Percentiles rank a stretch among this genome's conserved stretches.
phyloP scores from a whole-genome alignment of 371 early-diverging fungal species.

The Fennellomyces sp. region DNA sequence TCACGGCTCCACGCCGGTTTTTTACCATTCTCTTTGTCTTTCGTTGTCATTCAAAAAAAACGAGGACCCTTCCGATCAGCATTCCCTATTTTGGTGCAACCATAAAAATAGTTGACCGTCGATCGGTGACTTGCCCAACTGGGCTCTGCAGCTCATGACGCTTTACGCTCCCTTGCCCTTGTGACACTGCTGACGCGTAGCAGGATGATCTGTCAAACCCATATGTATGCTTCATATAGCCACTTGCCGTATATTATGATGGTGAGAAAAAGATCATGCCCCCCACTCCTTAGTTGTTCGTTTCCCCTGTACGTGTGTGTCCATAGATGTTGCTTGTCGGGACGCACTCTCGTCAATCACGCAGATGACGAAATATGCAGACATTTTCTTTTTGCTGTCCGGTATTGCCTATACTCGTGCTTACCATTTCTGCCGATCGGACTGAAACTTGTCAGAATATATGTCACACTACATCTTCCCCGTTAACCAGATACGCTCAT shows the following conservation, averaged over 20 bases:
- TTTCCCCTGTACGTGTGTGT: background rate
- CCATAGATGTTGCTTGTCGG: background rate
- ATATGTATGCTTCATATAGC: constrained; percentile 2
- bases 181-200: constrained; percentile 20
- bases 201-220: constrained; percentile 16
- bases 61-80: constrained; percentile 10
- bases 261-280: no score
- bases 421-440: background rate
- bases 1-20: background rate
- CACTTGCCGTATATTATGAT: no score
- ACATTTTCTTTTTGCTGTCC: background rate
- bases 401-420: background rate
- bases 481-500: background rate
- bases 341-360: background rate
- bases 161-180: background rate
- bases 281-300: no score
- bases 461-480: background rate
- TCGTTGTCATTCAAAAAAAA: background rate
- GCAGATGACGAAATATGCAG: background rate
- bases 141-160: constrained; percentile 4
- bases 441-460: background rate
- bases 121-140: constrained; percentile 5
- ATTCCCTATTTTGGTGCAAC: constrained; percentile 15
- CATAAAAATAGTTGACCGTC: constrained; percentile 3
- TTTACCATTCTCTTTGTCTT: background rate